These are phyloP conservation scores for Phyllostachys edulis DNA, from an alignment of 176 grass and related monocot species.

Conservation along the genomic window DNA sequence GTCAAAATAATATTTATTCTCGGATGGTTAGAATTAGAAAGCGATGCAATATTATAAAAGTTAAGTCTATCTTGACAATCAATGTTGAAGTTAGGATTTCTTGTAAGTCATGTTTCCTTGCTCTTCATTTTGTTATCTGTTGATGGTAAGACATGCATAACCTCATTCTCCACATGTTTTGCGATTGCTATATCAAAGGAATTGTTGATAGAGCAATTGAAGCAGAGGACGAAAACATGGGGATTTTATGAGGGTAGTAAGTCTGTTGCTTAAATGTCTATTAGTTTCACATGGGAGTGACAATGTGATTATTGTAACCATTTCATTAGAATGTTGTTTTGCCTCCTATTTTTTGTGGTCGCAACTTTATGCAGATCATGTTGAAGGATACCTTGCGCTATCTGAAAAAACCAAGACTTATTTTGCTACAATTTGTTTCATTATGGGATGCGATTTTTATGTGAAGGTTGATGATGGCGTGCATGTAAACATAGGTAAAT, in stretches of 20 bases:
- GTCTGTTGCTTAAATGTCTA: background rate
- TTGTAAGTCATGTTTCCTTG: background rate
- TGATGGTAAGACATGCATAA: background rate
- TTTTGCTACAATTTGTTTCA: constrained; percentile 67
- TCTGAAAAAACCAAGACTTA: constrained; percentile 72
- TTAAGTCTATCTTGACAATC: background rate
- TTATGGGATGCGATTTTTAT: constrained; percentile 77
- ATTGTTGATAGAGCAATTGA: constrained; percentile 76
- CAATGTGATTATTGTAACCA: background rate
- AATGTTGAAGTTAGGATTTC: background rate
- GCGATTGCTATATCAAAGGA: constrained; percentile 69
- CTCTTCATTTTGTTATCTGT: background rate
- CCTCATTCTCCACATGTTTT: background rate
- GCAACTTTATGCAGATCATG: constrained; percentile 53
- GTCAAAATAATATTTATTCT: background rate
- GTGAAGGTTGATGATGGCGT: constrained; percentile 73
- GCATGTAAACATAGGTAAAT: constrained; percentile 79
- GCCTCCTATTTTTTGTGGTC: constrained; percentile 20
- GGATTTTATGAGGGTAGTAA: constrained; percentile 80
- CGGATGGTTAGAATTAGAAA: background rate
- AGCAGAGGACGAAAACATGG: constrained; percentile 68
- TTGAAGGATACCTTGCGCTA: constrained; percentile 71
- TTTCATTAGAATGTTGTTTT: background rate
- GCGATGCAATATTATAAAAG: background rate
- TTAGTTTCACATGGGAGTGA: background rate